Evolutionary conservation across 257 asterid genomes (phyloP).

Genomic region (Lavandula angustifolia): DNA sequence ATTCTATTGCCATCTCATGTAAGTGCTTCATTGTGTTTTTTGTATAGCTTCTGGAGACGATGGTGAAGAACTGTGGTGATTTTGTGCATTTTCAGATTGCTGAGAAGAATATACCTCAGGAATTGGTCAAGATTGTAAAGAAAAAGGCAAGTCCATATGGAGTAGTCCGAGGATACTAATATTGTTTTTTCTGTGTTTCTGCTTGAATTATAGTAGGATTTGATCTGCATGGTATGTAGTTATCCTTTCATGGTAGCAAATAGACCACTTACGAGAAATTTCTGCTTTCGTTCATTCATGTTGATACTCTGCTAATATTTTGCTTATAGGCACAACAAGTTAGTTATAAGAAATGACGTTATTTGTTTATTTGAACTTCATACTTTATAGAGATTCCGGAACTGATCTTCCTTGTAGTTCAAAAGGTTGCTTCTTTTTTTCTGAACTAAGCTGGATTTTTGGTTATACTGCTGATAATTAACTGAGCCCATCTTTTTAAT

Average conservation of each 20-base stretch:
- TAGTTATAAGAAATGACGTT: too few species aligned
- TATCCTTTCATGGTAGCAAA: too few species aligned
- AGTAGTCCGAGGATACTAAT: background rate
- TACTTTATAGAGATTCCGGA: background rate
- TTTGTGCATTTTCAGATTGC: constrained; percentile 87
- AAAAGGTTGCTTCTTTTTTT: background rate
- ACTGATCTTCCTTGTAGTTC: background rate
- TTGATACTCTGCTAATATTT: background rate
- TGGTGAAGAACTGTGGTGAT: constrained; percentile 99
- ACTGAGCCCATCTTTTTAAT: background rate
- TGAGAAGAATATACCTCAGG: constrained; percentile 76
- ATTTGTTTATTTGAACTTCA: background rate
- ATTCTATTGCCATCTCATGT: background rate
- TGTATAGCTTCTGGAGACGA: constrained; percentile 83
- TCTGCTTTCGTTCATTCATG: background rate
- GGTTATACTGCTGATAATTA: constrained; percentile 13
- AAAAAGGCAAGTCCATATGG: constrained; percentile 58
- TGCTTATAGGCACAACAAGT: background rate
- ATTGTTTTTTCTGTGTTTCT: constrained; percentile 4
- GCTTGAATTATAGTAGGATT: background rate
- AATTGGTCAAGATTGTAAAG: constrained; percentile 89
- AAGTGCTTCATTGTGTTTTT: background rate
- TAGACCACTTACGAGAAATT: too few species aligned
- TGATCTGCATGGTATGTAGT: background rate
- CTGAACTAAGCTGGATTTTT: constrained; percentile 5